phyloP scores from a whole-genome alignment of 1,284 basidiomycete species.

The Flammula alnicola region DNA sequence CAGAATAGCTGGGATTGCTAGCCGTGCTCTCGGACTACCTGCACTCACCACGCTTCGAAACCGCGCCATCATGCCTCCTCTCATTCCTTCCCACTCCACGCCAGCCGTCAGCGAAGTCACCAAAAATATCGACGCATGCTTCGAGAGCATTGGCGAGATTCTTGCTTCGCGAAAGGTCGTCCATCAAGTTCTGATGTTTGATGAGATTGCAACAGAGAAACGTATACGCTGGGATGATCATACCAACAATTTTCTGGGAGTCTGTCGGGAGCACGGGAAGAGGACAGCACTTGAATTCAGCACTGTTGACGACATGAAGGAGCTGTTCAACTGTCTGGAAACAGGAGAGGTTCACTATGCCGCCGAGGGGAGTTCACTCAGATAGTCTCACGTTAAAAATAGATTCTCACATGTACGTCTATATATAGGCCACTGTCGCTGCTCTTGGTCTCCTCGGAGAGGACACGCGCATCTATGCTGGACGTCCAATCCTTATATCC shows the following conservation, averaged over 20 bases:
- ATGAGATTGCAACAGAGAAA: conserved; percentile 31
- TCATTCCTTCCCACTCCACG: conserved; percentile 18
- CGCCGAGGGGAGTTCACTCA: conserved; percentile 30
- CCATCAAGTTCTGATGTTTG: conserved; percentile 29
- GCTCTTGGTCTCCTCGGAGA: conserved; percentile 27
- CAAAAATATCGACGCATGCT: conserved; percentile 18
- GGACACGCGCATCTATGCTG: conserved; percentile 26
- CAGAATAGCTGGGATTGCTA: conserved; percentile 18
- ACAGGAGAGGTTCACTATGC: conserved; percentile 30
- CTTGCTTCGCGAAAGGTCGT: conserved; percentile 1
- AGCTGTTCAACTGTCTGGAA: conserved; percentile 26
- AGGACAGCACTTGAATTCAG: conserved; percentile 27
- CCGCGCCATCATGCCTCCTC: conserved; percentile 11
- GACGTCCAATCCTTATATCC: conserved; percentile 31
- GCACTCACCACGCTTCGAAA: conserved; percentile 16
- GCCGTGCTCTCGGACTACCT: conserved; percentile 12
- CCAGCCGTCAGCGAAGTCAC: conserved; percentile 22
- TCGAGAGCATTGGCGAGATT: conserved; percentile 2
- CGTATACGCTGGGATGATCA: conserved; percentile 28
- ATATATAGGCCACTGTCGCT: conserved; percentile 30
- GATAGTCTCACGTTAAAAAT: conserved; percentile 1
- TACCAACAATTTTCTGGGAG: conserved; percentile 31
- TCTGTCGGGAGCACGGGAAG: conserved; percentile 32
- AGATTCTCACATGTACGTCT: not conserved
- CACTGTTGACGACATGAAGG: conserved; percentile 25